A percentile compares a stretch with the other conserved stretches of the same genome.
Conservation (phyloP, 805 yeast species). For the Limtongia smithiae region DNA sequence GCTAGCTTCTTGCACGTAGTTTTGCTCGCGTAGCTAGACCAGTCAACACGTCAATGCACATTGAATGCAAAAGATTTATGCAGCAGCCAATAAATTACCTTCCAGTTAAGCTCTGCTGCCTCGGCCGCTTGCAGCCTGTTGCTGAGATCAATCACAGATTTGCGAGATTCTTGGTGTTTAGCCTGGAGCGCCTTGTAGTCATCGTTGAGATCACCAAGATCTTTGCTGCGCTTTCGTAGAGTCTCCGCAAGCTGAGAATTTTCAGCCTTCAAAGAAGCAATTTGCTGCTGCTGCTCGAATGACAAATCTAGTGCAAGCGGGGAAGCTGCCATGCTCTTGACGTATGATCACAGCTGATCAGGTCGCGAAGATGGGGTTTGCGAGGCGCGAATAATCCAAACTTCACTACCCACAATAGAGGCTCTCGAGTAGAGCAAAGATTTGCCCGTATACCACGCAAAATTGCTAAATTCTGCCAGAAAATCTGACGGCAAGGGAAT, state of each 20-base stretch:
- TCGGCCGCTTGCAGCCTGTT: conserved; percentile 39
- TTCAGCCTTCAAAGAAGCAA: conserved; percentile 31
- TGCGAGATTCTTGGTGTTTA: conserved; percentile 41
- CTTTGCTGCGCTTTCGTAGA: conserved; percentile 34
- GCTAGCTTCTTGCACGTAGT: conserved; percentile 44
- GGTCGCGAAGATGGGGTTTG: too few relatives aligned
- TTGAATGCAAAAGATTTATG: neutral
- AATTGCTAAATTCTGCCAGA: too few relatives aligned
- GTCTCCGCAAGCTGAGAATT: conserved; percentile 34
- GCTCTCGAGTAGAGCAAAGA: too few relatives aligned
- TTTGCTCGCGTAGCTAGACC: conserved; percentile 39
- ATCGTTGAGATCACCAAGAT: conserved; percentile 35
- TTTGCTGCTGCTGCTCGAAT: conserved; percentile 26
- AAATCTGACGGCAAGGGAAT: too few relatives aligned
- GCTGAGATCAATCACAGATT: conserved; percentile 42
- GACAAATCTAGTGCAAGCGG: too few relatives aligned
- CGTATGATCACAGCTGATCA: too few relatives aligned
- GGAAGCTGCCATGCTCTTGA: too few relatives aligned
- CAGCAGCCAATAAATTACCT: conserved; percentile 11
- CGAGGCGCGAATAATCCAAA: too few relatives aligned
- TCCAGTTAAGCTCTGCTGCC: conserved; percentile 32
- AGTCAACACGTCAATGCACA: neutral
- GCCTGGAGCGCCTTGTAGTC: conserved; percentile 43
- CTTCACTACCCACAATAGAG: too few relatives aligned
- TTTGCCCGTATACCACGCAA: too few relatives aligned